Evolutionary conservation across 228 moss, liverwort and hornwort genomes (phyloP).

Genomic region (Sphagnum magellanicum): DNA sequence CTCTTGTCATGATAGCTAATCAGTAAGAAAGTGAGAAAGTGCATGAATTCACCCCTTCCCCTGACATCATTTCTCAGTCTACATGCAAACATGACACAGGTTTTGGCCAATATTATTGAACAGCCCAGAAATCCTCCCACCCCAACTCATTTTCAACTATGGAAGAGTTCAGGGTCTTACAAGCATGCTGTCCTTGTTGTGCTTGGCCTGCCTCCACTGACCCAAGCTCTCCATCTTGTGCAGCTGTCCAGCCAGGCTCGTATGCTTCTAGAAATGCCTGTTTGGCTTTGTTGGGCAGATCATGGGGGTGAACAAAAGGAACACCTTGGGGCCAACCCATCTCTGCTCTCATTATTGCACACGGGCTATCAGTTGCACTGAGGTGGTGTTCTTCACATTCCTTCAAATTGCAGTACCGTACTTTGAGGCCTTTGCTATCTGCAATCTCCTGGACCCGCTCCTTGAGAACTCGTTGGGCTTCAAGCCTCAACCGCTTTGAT

Average conservation of each 20-base stretch:
- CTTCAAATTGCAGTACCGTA: slow-evolving; percentile 92
- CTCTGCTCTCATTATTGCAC: slow-evolving; percentile 75
- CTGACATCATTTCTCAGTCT: too few relatives aligned
- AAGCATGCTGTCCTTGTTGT: slow-evolving; percentile 84
- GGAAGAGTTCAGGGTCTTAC: slow-evolving; percentile 43
- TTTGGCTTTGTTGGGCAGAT: slow-evolving; percentile 97
- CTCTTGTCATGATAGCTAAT: too few relatives aligned
- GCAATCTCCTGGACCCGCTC: slow-evolving; percentile 98
- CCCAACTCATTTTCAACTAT: too few relatives aligned
- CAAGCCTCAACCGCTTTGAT: slow-evolving; percentile 87
- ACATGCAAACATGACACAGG: too few relatives aligned
- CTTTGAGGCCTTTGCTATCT: slow-evolving; percentile 92
- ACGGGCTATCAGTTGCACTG: slow-evolving; percentile 77
- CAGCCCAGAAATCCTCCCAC: too few relatives aligned
- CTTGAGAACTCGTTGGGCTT: slow-evolving; percentile 96
- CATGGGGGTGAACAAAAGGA: slow-evolving; percentile 97
- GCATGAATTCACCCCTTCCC: too few relatives aligned
- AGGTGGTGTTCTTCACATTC: slow-evolving; percentile 99
- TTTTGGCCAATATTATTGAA: too few relatives aligned
- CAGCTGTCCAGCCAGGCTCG: slow-evolving; percentile 99
- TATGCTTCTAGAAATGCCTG: slow-evolving; percentile 98
- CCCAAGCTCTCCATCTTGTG: slow-evolving; percentile 85
- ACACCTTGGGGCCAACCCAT: slow-evolving; percentile 98
- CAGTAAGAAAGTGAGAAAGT: too few relatives aligned
- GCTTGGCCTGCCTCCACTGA: slow-evolving; percentile 72